Evolutionary conservation across 2,329 filamentous ascomycete species (phyloP), one percentile per base, ranked within the genome.

Genomic region (Monascus ruber): DNA sequence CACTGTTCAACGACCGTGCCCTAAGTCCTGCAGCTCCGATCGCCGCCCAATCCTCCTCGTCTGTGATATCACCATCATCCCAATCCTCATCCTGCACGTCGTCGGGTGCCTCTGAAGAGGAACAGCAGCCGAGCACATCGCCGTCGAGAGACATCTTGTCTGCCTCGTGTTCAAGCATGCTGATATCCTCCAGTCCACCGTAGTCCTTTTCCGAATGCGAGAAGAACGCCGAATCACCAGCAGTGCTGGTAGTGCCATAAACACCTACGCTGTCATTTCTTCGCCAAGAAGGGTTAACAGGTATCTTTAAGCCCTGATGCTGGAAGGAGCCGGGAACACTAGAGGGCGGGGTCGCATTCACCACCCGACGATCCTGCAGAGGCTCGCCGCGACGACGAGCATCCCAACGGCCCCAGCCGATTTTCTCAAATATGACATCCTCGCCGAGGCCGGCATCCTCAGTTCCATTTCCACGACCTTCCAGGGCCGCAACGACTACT

Each of bases 341-440:
- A 24, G 69, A 68, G 5, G 71, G 69, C 27, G 73, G 70, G 40
- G 71, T 73, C 32, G 62, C 44, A 38, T 54, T 47, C 46, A 53
- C 36, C 34, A 49, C 42, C 42, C 57, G 52, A 27, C 50, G 44
- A 43, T 57, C 50, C 27, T 51, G 52, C 39, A 54, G 44, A 33
- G 73, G 67, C 45, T 84, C 76, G 39, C 81, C 84, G 52, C 78
- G 78, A 58, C 77, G 73, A 57, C 79, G 79, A 45, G 88, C 91
- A 62, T 93, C 84, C 89, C 89, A 98, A 49, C 87, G 79, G 43
- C 91, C 91, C 89, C 89, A 96, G 56, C 89, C 89, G 42, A 95
- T 86, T 71, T 96, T 96, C 62, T 93, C 84, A 58, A 94, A 96
- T 39, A 69, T 48, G 42, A 68, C 60, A 36, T 78, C 77, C 42